A percentile compares a stretch with the other conserved stretches of the same genome.
Conservation (phyloP, 1,284 basidiomycete species). For the Austroboletus rostrupii region DNA sequence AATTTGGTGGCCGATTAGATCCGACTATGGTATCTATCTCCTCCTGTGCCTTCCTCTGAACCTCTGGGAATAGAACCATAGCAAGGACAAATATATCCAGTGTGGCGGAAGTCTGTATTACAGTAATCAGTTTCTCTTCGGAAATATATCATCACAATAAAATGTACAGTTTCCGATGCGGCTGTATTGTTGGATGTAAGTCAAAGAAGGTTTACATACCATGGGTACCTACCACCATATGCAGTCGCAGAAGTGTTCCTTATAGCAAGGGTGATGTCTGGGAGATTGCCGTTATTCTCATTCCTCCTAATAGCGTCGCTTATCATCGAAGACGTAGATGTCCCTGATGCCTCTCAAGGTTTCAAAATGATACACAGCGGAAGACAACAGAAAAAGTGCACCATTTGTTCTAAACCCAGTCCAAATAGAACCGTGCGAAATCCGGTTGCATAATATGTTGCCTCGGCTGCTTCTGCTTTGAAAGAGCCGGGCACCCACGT, state of each 20-base stretch:
- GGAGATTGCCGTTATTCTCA: conserved; percentile 12
- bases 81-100: conserved; percentile 45
- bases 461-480: conserved; percentile 17
- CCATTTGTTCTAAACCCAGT: conserved; percentile 24
- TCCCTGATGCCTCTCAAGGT: conserved; percentile 14
- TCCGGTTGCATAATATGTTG: conserved; percentile 17
- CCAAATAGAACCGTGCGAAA: conserved; percentile 23
- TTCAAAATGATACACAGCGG: neutral
- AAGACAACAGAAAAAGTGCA: conserved; percentile 2
- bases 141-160: neutral
- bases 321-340: conserved; percentile 19
- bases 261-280: conserved; percentile 19
- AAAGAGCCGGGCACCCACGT: conserved; percentile 27
- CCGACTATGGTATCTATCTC: conserved; percentile 44
- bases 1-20: conserved; percentile 35
- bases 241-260: conserved; percentile 21
- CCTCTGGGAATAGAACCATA: conserved; percentile 47
- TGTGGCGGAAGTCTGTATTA: conserved; percentile 40
- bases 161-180: conserved; percentile 23
- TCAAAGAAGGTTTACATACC: neutral
- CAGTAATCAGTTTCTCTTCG: neutral
- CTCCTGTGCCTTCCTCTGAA: conserved; percentile 39
- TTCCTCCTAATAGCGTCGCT: conserved; percentile 21
- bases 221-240: conserved; percentile 22
- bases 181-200: conserved; percentile 13